phyloP scores from a whole-genome alignment of 805 yeast genomes.

The Helenozyma baotianmanensis region DNA sequence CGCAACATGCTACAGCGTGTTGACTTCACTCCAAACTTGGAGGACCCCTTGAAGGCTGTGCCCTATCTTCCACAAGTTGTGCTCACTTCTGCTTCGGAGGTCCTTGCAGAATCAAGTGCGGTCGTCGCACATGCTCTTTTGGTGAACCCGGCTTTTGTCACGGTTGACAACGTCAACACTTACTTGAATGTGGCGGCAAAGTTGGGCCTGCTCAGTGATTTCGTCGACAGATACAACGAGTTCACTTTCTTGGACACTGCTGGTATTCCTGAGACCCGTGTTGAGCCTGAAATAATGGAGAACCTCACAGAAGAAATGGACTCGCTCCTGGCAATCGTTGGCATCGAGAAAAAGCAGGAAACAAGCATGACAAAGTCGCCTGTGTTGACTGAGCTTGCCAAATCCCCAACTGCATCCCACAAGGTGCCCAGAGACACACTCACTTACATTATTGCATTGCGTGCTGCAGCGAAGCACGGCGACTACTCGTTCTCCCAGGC shows the following conservation, averaged over 20 bases:
- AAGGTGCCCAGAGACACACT: constrained; percentile 31
- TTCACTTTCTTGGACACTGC: constrained; percentile 25
- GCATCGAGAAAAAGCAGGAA: constrained; percentile 1
- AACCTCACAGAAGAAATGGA: constrained; percentile 8
- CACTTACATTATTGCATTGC: constrained; percentile 57
- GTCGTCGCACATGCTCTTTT: constrained; percentile 56
- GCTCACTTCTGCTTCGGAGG: constrained; percentile 34
- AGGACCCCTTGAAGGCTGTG: constrained; percentile 27
- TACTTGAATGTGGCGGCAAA: constrained; percentile 47
- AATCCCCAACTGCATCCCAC: background rate
- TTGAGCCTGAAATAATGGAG: constrained; percentile 1
- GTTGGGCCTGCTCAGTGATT: constrained; percentile 29
- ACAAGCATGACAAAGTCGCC: constrained; percentile 19
- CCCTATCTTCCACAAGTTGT: constrained; percentile 68
- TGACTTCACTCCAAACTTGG: constrained; percentile 23
- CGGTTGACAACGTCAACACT: constrained; percentile 41
- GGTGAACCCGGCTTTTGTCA: constrained; percentile 40
- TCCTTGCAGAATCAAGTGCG: constrained; percentile 75
- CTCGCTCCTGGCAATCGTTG: background rate
- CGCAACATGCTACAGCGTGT: constrained; percentile 41
- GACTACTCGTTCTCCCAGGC: constrained; percentile 56
- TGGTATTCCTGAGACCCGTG: constrained; percentile 17
- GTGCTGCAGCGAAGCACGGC: constrained; percentile 57
- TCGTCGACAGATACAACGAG: constrained; percentile 27
- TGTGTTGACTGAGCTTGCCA: constrained; percentile 9